Conservation (phyloP, 148 eudicot species). For the Rhododendron williamsianum region DNA sequence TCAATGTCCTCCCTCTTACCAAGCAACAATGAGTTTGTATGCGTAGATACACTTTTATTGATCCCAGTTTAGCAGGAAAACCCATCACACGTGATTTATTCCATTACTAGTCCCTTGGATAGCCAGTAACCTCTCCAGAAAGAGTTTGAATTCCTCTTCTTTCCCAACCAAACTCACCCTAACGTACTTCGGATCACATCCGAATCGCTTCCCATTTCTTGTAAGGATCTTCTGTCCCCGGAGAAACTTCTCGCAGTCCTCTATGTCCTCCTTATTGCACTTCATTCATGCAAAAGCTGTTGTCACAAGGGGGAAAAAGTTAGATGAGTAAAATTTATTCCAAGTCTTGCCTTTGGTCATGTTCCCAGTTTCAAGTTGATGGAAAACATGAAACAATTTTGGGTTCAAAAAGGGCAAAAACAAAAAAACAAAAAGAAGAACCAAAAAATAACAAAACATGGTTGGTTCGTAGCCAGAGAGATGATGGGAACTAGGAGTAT, state of each 20-base stretch:
- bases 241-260: constrained; percentile 43
- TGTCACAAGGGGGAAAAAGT: not conserved
- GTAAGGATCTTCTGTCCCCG: constrained; percentile 39
- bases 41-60: not conserved
- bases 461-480: no score
- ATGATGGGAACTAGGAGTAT: no score
- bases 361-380: not conserved
- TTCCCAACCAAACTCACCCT: constrained; percentile 52
- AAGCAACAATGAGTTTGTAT: not conserved
- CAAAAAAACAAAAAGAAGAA: no score
- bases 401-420: no score
- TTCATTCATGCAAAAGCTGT: constrained; percentile 86
- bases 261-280: constrained; percentile 24
- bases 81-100: no score
- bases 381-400: no score
- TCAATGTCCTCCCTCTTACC: not conserved
- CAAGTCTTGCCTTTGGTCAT: not conserved
- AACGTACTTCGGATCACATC: constrained; percentile 11
- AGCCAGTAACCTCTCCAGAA: constrained; percentile 44
- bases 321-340: not conserved
- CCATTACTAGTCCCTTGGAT: constrained; percentile 8
- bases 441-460: no score
- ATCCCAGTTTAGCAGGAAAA: not conserved
- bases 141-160: constrained; percentile 52
- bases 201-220: constrained; percentile 62